A percentile compares a stretch with the other conserved stretches of the same genome.
These are phyloP conservation scores for Lentinula novae-zelandiae DNA, from an alignment of 1,284 basidiomycete genomes.

Conservation along the genomic window DNA sequence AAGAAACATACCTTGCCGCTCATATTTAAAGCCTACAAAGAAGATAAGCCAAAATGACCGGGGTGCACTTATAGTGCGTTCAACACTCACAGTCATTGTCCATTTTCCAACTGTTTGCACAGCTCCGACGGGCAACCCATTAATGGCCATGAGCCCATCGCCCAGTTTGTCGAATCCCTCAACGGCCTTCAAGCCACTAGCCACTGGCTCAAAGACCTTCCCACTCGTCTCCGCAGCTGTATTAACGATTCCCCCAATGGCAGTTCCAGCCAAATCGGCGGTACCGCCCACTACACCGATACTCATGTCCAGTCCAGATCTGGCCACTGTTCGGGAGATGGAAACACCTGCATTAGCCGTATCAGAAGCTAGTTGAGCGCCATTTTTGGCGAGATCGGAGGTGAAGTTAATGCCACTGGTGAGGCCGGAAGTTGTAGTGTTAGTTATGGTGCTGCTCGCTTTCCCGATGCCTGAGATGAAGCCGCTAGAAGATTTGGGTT, in stretches of 20 bases:
- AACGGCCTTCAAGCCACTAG: conserved; percentile 21
- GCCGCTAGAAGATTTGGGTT: neutral
- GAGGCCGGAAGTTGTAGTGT: conserved; percentile 1
- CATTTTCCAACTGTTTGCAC: conserved; percentile 17
- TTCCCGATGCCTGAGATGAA: conserved; percentile 5
- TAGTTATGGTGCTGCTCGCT: conserved; percentile 1
- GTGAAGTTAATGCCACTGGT: conserved; percentile 13
- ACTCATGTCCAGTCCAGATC: conserved; percentile 18
- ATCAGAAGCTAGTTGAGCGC: conserved; percentile 10
- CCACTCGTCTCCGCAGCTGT: conserved; percentile 21
- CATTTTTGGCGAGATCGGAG: conserved; percentile 14
- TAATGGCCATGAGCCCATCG: conserved; percentile 21
- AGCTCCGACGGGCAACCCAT: conserved; percentile 23
- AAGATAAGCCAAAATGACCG: neutral
- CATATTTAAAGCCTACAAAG: conserved; percentile 17
- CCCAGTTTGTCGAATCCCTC: conserved; percentile 21
- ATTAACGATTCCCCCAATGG: conserved; percentile 21
- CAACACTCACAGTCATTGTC: conserved; percentile 16
- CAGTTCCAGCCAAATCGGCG: conserved; percentile 19
- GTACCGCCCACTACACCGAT: conserved; percentile 18
- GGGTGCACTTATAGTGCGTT: neutral
- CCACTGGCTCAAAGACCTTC: conserved; percentile 23
- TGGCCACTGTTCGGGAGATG: conserved; percentile 17
- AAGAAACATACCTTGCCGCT: conserved; percentile 18
- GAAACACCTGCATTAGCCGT: conserved; percentile 11